Evolutionary conservation across 768 basidiomycete genomes (phyloP).

Genomic region (Fomitopsis serialis): DNA sequence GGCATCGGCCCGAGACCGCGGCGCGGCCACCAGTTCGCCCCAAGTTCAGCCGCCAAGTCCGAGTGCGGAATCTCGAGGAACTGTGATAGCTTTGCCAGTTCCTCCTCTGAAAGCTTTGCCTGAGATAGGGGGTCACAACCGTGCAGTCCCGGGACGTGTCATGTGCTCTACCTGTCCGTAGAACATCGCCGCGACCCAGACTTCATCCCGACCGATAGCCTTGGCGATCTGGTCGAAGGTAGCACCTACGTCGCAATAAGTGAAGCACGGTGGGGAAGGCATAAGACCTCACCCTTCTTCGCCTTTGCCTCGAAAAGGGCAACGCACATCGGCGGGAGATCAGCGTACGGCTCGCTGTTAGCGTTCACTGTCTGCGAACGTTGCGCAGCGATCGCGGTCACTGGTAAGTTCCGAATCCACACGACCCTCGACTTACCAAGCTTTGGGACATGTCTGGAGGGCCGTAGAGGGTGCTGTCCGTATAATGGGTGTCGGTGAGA

Average conservation of each 20-base stretch:
- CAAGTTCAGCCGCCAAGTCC: conserved; percentile 41
- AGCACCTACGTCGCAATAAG: conserved; percentile 36
- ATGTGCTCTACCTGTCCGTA: conserved; percentile 58
- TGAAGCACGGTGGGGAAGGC: neutral
- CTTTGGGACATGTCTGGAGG: no score
- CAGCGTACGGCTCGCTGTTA: conserved; percentile 14
- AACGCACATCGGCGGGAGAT: conserved; percentile 43
- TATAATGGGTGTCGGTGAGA: no score
- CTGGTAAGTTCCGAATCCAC: no score
- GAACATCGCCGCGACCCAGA: conserved; percentile 80
- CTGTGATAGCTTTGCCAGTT: conserved; percentile 47
- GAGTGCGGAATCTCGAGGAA: conserved; percentile 43
- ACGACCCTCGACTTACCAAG: neutral
- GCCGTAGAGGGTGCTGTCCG: no score
- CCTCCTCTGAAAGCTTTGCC: conserved; percentile 65
- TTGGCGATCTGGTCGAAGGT: conserved; percentile 68
- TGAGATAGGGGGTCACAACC: conserved; percentile 18
- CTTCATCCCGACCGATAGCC: conserved; percentile 64
- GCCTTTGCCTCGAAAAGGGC: conserved; percentile 63
- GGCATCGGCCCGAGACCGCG: conserved; percentile 66
- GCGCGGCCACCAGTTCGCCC: conserved; percentile 69
- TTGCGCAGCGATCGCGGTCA: neutral
- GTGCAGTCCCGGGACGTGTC: neutral
- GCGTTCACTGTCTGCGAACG: conserved; percentile 16
- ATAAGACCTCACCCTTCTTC: conserved; percentile 40